Evolutionary conservation across 2,329 filamentous ascomycete genomes (phyloP).

Genomic region (Fusarium gaditjirri): DNA sequence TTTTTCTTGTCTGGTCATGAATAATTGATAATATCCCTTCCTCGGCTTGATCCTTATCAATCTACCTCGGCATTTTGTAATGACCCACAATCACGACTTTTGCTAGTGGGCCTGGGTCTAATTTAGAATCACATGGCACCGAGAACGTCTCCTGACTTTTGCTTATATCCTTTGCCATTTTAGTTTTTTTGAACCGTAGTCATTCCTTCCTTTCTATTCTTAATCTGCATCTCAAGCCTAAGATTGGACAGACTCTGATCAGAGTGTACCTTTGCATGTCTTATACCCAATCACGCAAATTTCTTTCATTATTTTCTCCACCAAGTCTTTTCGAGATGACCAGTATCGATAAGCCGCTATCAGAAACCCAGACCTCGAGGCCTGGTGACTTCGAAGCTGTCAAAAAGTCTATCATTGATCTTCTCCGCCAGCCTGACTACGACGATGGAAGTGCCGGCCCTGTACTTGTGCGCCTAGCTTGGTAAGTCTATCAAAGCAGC

Average conservation of each 20-base stretch:
- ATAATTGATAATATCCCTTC: neutral
- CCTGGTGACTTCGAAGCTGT: neutral
- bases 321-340: neutral
- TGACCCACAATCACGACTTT: neutral
- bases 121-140: constrained; percentile 1
- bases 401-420: neutral
- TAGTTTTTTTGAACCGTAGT: neutral
- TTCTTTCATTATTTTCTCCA: neutral
- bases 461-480: constrained; percentile 9
- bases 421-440: constrained; percentile 1
- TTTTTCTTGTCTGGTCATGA: neutral
- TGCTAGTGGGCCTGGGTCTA: neutral
- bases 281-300: neutral
- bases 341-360: neutral
- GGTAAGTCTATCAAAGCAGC: neutral
- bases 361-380: neutral
- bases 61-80: neutral
- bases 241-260: fast-evolving
- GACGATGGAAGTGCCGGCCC: constrained; percentile 10
- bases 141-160: neutral
- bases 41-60: neutral
- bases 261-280: fast-evolving
- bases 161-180: neutral
- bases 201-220: no score
- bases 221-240: fast-evolving